Conservation (phyloP, 331 rosid species). For the Spiraea crenata region DNA sequence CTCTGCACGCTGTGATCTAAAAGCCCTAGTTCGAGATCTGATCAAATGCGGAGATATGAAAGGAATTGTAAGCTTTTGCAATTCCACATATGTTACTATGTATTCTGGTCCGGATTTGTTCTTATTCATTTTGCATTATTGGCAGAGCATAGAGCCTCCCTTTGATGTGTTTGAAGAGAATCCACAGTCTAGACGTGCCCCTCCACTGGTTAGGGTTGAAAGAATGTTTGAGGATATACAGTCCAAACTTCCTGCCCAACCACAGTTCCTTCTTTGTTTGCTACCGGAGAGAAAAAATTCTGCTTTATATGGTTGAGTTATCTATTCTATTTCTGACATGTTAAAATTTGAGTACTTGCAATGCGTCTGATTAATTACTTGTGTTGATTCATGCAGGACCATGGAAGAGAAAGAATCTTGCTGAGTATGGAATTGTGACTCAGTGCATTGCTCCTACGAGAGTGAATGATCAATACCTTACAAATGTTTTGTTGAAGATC, state of each 20-base stretch:
- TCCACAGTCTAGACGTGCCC: constrained; percentile 56
- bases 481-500: constrained; percentile 79
- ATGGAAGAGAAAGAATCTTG: constrained; percentile 77
- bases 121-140: constrained; percentile 1
- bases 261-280: constrained; percentile 69
- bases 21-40: constrained; percentile 55
- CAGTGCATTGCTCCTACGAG: constrained; percentile 82
- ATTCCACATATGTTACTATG: background rate
- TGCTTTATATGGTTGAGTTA: constrained; percentile 71
- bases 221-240: constrained; percentile 64
- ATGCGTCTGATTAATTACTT: background rate
- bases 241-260: constrained; percentile 67
- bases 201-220: constrained; percentile 79
- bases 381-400: constrained; percentile 54
- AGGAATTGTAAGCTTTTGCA: constrained; percentile 66
- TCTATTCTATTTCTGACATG: background rate
- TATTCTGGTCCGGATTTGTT: background rate
- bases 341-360: background rate
- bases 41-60: constrained; percentile 67
- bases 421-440: constrained; percentile 72
- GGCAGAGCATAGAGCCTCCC: constrained; percentile 53
- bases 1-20: constrained; percentile 71
- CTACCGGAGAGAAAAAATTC: constrained; percentile 89
- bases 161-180: constrained; percentile 62
- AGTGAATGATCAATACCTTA: constrained; percentile 84